Evolutionary conservation across 768 basidiomycete species (phyloP), one percentile per base, ranked within the genome.

Genomic region (Pulveroboletus sp.): DNA sequence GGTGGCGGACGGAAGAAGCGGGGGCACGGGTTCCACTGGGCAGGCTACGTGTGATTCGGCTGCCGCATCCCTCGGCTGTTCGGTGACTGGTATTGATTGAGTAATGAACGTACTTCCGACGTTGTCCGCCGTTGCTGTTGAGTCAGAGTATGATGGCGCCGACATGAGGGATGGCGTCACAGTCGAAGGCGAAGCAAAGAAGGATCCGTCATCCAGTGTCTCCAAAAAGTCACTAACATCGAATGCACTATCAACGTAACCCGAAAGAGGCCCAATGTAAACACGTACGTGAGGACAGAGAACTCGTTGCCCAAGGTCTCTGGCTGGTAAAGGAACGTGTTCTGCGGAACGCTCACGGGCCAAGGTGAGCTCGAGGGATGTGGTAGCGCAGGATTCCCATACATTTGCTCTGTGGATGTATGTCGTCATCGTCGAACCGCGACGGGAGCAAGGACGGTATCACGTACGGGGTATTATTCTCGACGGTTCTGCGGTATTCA

Each of bases 241-340:
- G 40, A 26, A 14, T 10, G 27, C 21, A 4, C 21, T 4, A 3
- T 30, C 15, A 41, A 46, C 9, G 28, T 13, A 27, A 26, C n/a
- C 21, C 13, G 9, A 13, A 38, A 26, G 6, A 24, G 10, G 32
- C 15, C 17, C 21, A 31, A 9, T 28, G 17, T n/a, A 47, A 9
- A 30, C 17, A 50, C 81, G 54, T 69, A 86, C 85, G 84, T 86
- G 47, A 90, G 77, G 39, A 87, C 84, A 6, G 87, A 84, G 60
- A 89, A 90, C 63, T 91, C 87, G 61, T 86, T 89, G 17, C 88
- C 87, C 33, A 89, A 72, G 0, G 80, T 82, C 59, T 89, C 87
- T 43, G 83, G 79, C 51, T 81, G 82, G 64, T 87, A 88, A 42
- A 83, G 68, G 63, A 81, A 84, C n/a, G 76, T 61, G 48, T 72